phyloP scores from a whole-genome alignment of 306 rosid species.

The Alnus glutinosa region DNA sequence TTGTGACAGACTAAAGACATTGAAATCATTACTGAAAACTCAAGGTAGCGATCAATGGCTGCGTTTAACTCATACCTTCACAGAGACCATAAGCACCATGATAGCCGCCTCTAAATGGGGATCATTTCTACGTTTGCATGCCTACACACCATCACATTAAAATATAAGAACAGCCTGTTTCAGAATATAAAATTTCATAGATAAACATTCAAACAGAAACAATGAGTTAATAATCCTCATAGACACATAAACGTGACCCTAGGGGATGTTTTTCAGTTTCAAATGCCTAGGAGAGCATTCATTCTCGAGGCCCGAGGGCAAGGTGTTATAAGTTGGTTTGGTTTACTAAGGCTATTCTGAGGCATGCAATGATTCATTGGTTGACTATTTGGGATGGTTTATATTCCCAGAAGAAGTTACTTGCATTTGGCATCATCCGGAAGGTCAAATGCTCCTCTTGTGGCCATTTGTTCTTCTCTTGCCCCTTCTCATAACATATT shows the following conservation, averaged over 20 bases:
- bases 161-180: neutral
- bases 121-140: conserved; percentile 46
- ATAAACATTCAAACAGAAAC: neutral
- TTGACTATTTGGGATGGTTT: too few relatives aligned
- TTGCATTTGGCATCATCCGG: too few relatives aligned
- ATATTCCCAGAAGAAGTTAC: too few relatives aligned
- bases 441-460: too few relatives aligned
- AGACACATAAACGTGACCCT: neutral
- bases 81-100: conserved; percentile 77
- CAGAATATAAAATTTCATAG: neutral
- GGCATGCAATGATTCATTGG: too few relatives aligned
- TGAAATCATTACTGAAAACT: conserved; percentile 3
- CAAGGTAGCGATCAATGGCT: conserved; percentile 3
- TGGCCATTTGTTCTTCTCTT: too few relatives aligned
- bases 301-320: too few relatives aligned
- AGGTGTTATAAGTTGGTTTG: too few relatives aligned
- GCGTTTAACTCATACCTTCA: conserved; percentile 50
- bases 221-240: neutral
- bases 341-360: too few relatives aligned
- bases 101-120: conserved; percentile 42
- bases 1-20: neutral
- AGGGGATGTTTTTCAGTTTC: too few relatives aligned
- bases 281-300: too few relatives aligned
- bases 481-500: too few relatives aligned
- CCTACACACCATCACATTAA: conserved; percentile 36